Conservation (phyloP, 2,329 filamentous ascomycete species). For the Epichloe uncinata region DNA sequence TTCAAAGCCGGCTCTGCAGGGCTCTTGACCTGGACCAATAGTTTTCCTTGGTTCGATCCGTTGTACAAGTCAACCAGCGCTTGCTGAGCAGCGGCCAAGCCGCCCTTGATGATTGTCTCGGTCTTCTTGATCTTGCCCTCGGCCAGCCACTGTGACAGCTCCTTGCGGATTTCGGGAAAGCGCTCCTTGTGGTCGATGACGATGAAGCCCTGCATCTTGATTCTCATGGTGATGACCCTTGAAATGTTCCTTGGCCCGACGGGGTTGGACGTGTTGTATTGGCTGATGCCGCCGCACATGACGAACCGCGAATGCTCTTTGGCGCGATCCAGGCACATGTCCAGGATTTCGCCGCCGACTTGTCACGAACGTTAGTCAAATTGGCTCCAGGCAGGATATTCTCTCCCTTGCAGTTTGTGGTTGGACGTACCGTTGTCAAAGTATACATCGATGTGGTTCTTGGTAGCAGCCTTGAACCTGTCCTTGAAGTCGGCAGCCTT, state of each 20-base stretch:
- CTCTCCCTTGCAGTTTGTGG: not conserved
- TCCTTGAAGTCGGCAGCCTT: conserved; percentile 48
- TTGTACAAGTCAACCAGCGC: conserved; percentile 51
- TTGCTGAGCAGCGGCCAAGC: conserved; percentile 48
- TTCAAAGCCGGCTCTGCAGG: conserved; percentile 8
- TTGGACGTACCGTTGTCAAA: conserved; percentile 47
- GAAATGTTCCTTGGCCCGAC: conserved; percentile 43
- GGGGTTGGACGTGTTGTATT: conserved; percentile 48
- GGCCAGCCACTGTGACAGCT: conserved; percentile 53
- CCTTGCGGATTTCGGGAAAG: conserved; percentile 41
- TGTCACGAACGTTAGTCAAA: conserved; percentile 2
- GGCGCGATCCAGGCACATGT: conserved; percentile 50
- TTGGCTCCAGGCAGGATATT: too few species aligned
- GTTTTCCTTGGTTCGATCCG: conserved; percentile 58
- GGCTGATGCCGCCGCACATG: conserved; percentile 57
- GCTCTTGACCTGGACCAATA: conserved; percentile 40
- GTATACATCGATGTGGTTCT: conserved; percentile 51
- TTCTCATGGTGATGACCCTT: conserved; percentile 39
- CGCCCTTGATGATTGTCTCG: conserved; percentile 59
- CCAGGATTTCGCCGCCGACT: conserved; percentile 58
- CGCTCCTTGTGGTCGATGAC: conserved; percentile 52
- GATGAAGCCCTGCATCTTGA: conserved; percentile 59
- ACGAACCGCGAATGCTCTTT: conserved; percentile 51
- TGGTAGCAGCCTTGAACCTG: conserved; percentile 46
- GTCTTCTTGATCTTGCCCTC: conserved; percentile 61